Percentiles rank a stretch among this genome's conserved stretches.
Conservation (phyloP, 2,329 filamentous ascomycete species). For the Colletotrichum sp. region DNA sequence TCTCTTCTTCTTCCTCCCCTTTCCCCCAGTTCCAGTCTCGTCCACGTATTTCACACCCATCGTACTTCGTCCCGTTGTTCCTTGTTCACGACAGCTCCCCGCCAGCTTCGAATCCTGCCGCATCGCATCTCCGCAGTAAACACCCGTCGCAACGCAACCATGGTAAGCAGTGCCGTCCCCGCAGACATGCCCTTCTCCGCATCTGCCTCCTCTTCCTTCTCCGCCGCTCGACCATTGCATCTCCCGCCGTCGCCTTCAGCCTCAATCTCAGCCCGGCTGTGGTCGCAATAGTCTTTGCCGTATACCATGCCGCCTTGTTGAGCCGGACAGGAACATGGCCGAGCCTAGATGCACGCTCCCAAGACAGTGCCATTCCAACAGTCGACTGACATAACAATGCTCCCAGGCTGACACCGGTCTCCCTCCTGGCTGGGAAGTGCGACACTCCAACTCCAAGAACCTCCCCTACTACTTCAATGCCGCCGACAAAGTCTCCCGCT, state of each 20-base stretch:
- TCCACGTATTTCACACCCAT: background rate
- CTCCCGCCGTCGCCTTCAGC: background rate
- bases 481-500: slow-evolving; percentile 84
- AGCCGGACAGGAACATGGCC: background rate
- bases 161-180: background rate
- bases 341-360: background rate
- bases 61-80: background rate
- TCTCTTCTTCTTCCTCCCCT: background rate
- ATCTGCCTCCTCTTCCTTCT: background rate
- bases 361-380: slow-evolving; percentile 8
- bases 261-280: background rate
- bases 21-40: background rate
- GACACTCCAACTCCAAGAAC: slow-evolving; percentile 97
- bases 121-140: background rate
- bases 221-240: background rate
- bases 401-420: slow-evolving; percentile 76
- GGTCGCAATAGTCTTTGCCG: background rate
- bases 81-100: background rate
- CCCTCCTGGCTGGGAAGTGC: slow-evolving; percentile 90
- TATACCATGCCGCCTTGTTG: background rate
- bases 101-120: background rate
- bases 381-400: background rate
- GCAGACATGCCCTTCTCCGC: background rate
- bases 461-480: slow-evolving; percentile 99
- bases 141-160: background rate